Conservation (phyloP, 768 basidiomycete genomes). For the Trichaptum fuscoviolaceum region DNA sequence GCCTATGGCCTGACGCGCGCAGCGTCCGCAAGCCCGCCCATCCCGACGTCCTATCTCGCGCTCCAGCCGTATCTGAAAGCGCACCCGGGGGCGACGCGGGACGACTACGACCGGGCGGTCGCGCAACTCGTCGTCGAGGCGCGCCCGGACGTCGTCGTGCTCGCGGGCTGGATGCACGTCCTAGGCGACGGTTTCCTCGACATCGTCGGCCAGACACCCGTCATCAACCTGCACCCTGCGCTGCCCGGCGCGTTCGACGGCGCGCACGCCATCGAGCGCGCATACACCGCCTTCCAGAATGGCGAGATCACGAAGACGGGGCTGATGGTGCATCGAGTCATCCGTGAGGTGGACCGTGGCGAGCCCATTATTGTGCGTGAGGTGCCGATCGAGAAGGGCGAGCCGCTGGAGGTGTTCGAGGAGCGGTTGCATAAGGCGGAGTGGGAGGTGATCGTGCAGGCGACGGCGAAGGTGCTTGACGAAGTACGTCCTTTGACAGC, state of each 20-base stretch:
- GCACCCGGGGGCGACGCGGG: conserved; percentile 64
- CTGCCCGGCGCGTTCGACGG: conserved; percentile 96
- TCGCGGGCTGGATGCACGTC: conserved; percentile 99
- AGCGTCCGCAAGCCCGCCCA: conserved; percentile 58
- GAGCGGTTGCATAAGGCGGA: conserved; percentile 75
- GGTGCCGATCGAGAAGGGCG: conserved; percentile 67
- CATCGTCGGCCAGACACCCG: conserved; percentile 55
- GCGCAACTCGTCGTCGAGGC: conserved; percentile 59
- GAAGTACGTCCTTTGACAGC: conserved; percentile 19
- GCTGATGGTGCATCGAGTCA: conserved; percentile 91
- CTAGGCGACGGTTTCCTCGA: conserved; percentile 78
- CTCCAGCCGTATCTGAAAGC: conserved; percentile 80
- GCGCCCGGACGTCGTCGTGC: conserved; percentile 78
- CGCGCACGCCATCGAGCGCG: conserved; percentile 83
- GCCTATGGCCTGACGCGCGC: conserved; percentile 90
- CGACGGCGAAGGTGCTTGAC: conserved; percentile 64
- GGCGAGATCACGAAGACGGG: conserved; percentile 79
- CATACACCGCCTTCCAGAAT: conserved; percentile 81
- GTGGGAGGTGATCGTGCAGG: conserved; percentile 89
- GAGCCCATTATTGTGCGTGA: conserved; percentile 80
- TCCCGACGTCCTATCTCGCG: conserved; percentile 77
- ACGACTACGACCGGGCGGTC: conserved; percentile 82
- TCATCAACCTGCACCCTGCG: conserved; percentile 97
- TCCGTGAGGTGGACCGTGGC: conserved; percentile 90
- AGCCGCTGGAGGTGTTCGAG: conserved; percentile 68